Evolutionary conservation across 192 early-diverging fungal species (phyloP).

Genomic region (Coemansia sp.): DNA sequence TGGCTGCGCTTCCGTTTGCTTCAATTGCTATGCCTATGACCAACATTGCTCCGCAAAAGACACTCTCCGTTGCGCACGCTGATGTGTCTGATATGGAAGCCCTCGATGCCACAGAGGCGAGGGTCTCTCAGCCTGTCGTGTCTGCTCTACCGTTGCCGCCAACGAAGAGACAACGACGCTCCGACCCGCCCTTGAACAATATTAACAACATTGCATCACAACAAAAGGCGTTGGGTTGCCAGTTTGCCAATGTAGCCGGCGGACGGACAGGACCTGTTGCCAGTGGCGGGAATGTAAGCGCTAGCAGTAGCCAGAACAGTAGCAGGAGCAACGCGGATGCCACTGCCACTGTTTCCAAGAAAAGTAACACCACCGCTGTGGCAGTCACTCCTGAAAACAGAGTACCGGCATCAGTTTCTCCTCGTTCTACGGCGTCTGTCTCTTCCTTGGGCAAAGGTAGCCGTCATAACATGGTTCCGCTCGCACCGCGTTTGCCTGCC

Average conservation of each 20-base stretch:
- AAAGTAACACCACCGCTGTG: constrained; percentile 13
- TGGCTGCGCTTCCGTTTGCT: constrained; percentile 28
- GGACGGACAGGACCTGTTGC: neutral
- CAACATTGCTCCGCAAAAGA: constrained; percentile 48
- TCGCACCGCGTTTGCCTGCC: constrained; percentile 20
- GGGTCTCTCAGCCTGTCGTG: neutral
- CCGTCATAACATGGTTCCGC: constrained; percentile 10
- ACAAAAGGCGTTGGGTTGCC: neutral
- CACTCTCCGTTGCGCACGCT: constrained; percentile 13
- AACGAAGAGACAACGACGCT: constrained; percentile 11
- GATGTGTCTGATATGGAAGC: neutral
- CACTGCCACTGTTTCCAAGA: neutral
- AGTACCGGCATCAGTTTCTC: constrained; percentile 1
- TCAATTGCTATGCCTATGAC: constrained; percentile 12
- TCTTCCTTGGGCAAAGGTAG: neutral
- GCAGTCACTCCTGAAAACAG: constrained; percentile 13
- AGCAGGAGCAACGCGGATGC: neutral
- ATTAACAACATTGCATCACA: neutral
- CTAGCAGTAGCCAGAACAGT: constrained; percentile 19
- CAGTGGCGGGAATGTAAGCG: constrained; percentile 29
- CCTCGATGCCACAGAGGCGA: neutral
- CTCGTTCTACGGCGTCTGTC: constrained; percentile 2
- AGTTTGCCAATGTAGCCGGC: neutral
- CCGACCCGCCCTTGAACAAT: neutral
- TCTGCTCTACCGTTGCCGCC: constrained; percentile 11